Evolutionary conservation across 2,329 filamentous ascomycete species (phyloP).

Genomic region (Cordyceps javanica): DNA sequence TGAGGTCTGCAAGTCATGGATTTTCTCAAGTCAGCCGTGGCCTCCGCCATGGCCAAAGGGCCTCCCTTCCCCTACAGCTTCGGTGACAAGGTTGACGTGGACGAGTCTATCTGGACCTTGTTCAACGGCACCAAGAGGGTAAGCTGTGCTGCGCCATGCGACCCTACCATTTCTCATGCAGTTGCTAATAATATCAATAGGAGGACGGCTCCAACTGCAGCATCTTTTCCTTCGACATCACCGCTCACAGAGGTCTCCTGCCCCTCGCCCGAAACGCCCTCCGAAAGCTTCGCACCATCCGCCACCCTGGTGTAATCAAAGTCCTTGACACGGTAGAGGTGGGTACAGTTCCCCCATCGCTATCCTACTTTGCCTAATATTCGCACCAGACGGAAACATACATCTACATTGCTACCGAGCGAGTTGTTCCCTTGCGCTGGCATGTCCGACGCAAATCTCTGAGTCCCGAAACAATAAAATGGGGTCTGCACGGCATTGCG

Average conservation of each 20-base stretch:
- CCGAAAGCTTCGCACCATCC: conserved; percentile 85
- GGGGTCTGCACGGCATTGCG: conserved; percentile 83
- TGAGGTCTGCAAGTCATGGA: conserved; percentile 58
- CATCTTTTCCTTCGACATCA: conserved; percentile 92
- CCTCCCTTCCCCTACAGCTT: conserved; percentile 90
- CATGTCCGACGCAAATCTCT: conserved; percentile 82
- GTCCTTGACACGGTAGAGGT: conserved; percentile 93
- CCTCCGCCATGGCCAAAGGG: conserved; percentile 91
- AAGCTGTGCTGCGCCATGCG: conserved; percentile 23
- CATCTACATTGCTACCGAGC: conserved; percentile 94
- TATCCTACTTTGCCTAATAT: neutral
- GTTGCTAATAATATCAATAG: conserved; percentile 36
- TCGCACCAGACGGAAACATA: conserved; percentile 72
- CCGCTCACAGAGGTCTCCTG: conserved; percentile 70
- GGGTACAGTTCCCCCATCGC: neutral
- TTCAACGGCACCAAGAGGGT: conserved; percentile 91
- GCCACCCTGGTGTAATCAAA: conserved; percentile 91
- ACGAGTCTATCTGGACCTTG: conserved; percentile 93
- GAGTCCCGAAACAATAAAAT: conserved; percentile 90
- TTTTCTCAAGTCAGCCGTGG: conserved; percentile 95
- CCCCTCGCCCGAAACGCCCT: conserved; percentile 89
- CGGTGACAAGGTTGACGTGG: conserved; percentile 85
- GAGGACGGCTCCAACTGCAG: conserved; percentile 93
- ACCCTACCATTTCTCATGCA: neutral
- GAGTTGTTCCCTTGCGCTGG: conserved; percentile 81